Percentiles rank a stretch among this genome's conserved stretches.
These are phyloP conservation scores for Kluyveromyces wickerhamii DNA, from an alignment of 805 yeast species.

Conservation along the genomic window DNA sequence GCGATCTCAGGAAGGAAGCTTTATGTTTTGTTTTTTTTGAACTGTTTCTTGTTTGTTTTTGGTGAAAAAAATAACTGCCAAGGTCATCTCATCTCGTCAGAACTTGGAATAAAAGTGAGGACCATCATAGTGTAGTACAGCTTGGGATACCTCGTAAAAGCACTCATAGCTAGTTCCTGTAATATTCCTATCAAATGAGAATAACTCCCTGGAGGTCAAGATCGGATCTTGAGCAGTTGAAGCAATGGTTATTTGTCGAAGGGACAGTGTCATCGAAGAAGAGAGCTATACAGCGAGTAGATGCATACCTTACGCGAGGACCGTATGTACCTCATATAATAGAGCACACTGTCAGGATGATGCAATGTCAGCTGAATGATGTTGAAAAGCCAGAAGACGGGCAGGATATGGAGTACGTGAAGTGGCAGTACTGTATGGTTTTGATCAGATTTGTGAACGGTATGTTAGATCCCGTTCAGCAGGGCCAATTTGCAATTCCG, in stretches of 20 bases:
- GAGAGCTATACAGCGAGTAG: slow-evolving; percentile 45
- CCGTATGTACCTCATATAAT: slow-evolving; percentile 58
- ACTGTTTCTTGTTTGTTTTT: too few relatives aligned
- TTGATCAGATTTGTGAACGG: slow-evolving; percentile 87
- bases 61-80: too few relatives aligned
- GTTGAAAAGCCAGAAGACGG: slow-evolving; percentile 32
- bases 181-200: too few relatives aligned
- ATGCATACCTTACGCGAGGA: slow-evolving; percentile 52
- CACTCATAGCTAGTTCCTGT: too few relatives aligned
- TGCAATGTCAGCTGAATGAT: slow-evolving; percentile 36
- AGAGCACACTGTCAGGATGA: slow-evolving; percentile 54
- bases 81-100: too few relatives aligned
- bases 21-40: too few relatives aligned
- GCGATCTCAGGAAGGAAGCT: too few relatives aligned
- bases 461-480: slow-evolving; percentile 77
- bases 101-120: too few relatives aligned
- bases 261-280: slow-evolving; percentile 27
- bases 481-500: slow-evolving; percentile 69
- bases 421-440: slow-evolving; percentile 61
- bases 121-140: too few relatives aligned
- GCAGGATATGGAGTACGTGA: slow-evolving; percentile 21
- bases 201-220: slow-evolving; percentile 33
- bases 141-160: too few relatives aligned
- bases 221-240: slow-evolving; percentile 39
- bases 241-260: slow-evolving; percentile 46